A percentile compares a stretch with the other conserved stretches of the same genome.
Conservation (phyloP, 2,329 filamentous ascomycete species). For the Beauveria sp. region DNA sequence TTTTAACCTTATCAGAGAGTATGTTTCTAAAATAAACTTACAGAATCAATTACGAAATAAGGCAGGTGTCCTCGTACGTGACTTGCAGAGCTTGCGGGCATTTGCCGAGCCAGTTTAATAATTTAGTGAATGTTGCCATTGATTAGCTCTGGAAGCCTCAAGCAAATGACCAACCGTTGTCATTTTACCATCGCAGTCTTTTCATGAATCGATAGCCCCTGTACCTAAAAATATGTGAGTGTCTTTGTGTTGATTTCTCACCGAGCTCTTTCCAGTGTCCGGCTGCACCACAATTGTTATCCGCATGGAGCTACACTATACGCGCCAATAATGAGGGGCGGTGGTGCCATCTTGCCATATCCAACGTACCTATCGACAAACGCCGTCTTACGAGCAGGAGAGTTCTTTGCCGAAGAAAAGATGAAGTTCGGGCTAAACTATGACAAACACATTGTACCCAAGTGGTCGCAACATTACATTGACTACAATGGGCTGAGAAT, state of each 20-base stretch:
- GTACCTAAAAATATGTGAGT: too few relatives aligned
- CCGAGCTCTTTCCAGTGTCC: too few relatives aligned
- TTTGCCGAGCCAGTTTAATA: neutral
- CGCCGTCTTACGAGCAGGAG: neutral
- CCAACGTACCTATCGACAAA: neutral
- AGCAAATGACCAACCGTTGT: neutral
- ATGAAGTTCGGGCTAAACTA: conserved; percentile 25
- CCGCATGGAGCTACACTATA: too few relatives aligned
- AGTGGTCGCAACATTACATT: conserved; percentile 22
- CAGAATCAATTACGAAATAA: neutral
- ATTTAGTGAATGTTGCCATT: neutral
- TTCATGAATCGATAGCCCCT: too few relatives aligned
- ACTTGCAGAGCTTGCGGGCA: neutral
- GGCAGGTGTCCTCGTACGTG: neutral
- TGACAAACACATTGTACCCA: conserved; percentile 18
- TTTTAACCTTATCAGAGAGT: neutral
- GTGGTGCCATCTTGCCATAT: too few relatives aligned
- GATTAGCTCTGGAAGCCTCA: too few relatives aligned
- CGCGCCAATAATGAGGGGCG: too few relatives aligned
- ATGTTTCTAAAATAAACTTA: neutral
- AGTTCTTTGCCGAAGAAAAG: neutral
- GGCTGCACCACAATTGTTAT: too few relatives aligned
- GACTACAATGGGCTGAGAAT: conserved; percentile 21
- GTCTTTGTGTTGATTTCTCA: too few relatives aligned
- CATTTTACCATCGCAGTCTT: neutral